Conservation (phyloP, 2,329 filamentous ascomycete species). For the Exophiala spinifera region DNA sequence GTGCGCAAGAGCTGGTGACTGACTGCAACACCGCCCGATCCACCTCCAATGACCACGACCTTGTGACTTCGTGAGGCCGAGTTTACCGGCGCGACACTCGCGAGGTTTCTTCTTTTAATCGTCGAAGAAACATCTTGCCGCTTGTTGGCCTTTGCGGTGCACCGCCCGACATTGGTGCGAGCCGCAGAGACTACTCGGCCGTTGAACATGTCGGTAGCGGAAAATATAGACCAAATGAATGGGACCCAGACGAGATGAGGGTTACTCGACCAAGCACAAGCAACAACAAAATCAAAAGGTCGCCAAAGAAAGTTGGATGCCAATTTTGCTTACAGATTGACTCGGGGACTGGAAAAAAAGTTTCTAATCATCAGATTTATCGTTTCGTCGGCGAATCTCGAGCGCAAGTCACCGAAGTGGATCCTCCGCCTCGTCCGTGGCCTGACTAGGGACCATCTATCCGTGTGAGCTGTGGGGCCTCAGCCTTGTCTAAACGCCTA, state of each 20-base stretch:
- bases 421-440: neutral
- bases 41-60: slow-evolving; percentile 65
- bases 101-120: slow-evolving; percentile 5
- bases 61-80: slow-evolving; percentile 52
- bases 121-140: neutral
- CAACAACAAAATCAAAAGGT: too few species aligned
- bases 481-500: too few species aligned
- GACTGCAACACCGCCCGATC: slow-evolving; percentile 62
- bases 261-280: neutral
- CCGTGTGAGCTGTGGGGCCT: too few species aligned
- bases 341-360: neutral
- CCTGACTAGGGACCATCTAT: too few species aligned
- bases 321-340: neutral
- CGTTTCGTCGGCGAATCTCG: neutral
- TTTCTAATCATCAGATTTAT: neutral
- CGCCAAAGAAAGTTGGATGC: too few species aligned
- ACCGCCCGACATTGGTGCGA: neutral
- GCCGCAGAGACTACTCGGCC: neutral
- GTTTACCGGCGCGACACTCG: slow-evolving; percentile 35
- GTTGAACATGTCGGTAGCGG: neutral
- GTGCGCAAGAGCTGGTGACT: slow-evolving; percentile 64
- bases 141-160: neutral
- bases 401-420: neutral
- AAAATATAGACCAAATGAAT: too few species aligned
- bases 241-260: neutral